Evolutionary conservation across 2,329 filamentous ascomycete genomes (phyloP), one percentile per base, ranked within the genome.

Genomic region (Saccharata proteae): DNA sequence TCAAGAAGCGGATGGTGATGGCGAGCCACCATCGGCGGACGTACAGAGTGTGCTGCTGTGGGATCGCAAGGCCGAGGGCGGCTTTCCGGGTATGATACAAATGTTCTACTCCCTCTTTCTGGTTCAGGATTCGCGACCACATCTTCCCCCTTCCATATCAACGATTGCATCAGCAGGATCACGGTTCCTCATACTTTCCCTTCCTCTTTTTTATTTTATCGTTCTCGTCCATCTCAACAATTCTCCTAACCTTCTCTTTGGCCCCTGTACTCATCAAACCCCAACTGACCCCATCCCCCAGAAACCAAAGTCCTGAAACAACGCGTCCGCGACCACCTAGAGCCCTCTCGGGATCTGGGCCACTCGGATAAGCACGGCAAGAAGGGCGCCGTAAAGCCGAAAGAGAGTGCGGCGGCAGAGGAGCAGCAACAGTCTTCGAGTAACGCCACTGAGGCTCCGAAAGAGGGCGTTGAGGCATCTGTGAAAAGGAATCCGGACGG

Each of bases 271-370:
- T 34, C 21, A 16, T 14, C 8, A 16, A 11, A 38, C 26, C 30
- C 15, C 17, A 42, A 16, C 36, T 23, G 15, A 13, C 16, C 9
- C 10, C 17, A 37, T 21, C 6, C 24, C 8, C 27, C 36, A 59
- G 85, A 94, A 60, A 85, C 82, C 2, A 93, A 94, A 58, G 77
- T 88, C 43, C 67, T 94, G 25, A 94, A 96, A 61, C 75, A 84
- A 37, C 68, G 77, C 11, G 74, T 94, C 4, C 66, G 88, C 36
- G 82, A 94, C 58, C 67, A 82, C 30, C 76, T 94, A 43, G 77
- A 90, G 46, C 88, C 86, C 0, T 65, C 62, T 1, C 68, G 80
- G 39, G 71, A 88, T 48, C 60, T 94, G 32, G 88, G 88, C 0
- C 88, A 96, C 39, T 65, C 62, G 22, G 64, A 67, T 39, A 56